Percentiles rank a stretch among this genome's conserved stretches.
These are phyloP conservation scores for Brassica carinata DNA, from an alignment of 345 rosid genomes.

Conservation along the genomic window DNA sequence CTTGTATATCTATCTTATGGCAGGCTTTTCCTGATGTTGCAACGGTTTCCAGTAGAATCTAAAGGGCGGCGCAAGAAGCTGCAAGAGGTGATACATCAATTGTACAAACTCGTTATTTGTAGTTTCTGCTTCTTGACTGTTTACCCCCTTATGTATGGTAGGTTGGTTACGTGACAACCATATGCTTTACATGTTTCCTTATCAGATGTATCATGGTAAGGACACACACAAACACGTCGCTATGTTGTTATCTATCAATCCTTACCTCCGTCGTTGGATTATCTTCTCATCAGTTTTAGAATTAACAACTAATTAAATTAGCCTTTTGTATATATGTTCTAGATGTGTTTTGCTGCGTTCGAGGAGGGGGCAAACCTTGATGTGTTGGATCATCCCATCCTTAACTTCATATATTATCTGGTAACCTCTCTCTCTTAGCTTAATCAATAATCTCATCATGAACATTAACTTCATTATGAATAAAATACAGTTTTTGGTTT, in stretches of 20 bases:
- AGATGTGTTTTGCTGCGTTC: constrained; percentile 89
- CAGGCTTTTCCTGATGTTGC: constrained; percentile 93
- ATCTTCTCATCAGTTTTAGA: not conserved
- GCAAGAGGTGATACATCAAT: constrained; percentile 64
- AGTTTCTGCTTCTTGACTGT: not conserved
- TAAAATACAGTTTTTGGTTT: not conserved
- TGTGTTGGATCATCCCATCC: constrained; percentile 80
- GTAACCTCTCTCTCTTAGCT: constrained; percentile 48
- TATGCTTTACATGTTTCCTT: constrained; percentile 90
- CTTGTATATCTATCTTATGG: constrained; percentile 32
- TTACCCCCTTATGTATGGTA: constrained; percentile 38
- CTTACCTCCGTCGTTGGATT: constrained; percentile 9
- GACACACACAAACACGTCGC: constrained; percentile 23
- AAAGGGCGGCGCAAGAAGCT: constrained; percentile 90
- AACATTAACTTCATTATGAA: not conserved
- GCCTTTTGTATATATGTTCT: constrained; percentile 20
- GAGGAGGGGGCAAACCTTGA: constrained; percentile 77
- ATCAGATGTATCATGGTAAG: constrained; percentile 86
- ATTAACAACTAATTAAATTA: not conserved
- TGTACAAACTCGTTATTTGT: not conserved
- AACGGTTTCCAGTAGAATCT: constrained; percentile 93
- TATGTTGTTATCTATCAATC: not conserved
- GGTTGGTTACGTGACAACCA: constrained; percentile 96
- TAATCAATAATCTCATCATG: constrained; percentile 7
- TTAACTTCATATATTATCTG: constrained; percentile 81